phyloP scores from a whole-genome alignment of 805 yeast genomes.

The Komagataella kurtzmanii region DNA sequence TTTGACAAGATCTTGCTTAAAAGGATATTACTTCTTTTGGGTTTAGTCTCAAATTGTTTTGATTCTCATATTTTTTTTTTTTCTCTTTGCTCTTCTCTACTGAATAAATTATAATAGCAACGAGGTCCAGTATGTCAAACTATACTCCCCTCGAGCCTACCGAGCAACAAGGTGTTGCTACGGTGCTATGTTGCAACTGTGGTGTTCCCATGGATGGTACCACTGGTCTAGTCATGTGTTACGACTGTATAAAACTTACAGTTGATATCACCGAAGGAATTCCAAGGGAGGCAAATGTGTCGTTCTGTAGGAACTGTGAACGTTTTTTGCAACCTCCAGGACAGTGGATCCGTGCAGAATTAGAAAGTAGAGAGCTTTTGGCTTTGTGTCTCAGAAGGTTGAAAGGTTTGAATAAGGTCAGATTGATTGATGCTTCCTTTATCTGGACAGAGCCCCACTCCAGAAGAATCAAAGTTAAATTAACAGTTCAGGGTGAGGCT shows the following conservation, averaged over 20 bases:
- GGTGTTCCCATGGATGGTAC: constrained; percentile 98
- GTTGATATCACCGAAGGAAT: constrained; percentile 91
- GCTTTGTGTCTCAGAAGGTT: constrained; percentile 83
- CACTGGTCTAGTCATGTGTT: constrained; percentile 85
- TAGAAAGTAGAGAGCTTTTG: constrained; percentile 84
- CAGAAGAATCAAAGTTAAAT: constrained; percentile 78
- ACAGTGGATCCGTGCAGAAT: constrained; percentile 83
- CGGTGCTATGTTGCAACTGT: constrained; percentile 95
- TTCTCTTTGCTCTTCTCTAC: neutral
- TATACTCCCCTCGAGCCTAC: constrained; percentile 1
- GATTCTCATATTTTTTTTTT: neutral
- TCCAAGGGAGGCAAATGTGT: constrained; percentile 86
- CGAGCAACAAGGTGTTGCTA: constrained; percentile 28
- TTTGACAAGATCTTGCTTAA: neutral
- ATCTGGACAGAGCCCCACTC: constrained; percentile 99
- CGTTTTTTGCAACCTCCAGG: constrained; percentile 89
- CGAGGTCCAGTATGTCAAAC: constrained; percentile 1
- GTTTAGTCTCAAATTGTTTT: neutral
- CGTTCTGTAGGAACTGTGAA: constrained; percentile 96
- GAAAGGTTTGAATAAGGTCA: constrained; percentile 75
- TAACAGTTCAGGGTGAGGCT: constrained; percentile 96
- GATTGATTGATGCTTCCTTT: constrained; percentile 86
- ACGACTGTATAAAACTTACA: constrained; percentile 89
- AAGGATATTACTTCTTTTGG: neutral
- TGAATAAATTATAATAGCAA: neutral